Conservation (phyloP, 495 filamentous ascomycete species). For the Xylaria grammica region DNA sequence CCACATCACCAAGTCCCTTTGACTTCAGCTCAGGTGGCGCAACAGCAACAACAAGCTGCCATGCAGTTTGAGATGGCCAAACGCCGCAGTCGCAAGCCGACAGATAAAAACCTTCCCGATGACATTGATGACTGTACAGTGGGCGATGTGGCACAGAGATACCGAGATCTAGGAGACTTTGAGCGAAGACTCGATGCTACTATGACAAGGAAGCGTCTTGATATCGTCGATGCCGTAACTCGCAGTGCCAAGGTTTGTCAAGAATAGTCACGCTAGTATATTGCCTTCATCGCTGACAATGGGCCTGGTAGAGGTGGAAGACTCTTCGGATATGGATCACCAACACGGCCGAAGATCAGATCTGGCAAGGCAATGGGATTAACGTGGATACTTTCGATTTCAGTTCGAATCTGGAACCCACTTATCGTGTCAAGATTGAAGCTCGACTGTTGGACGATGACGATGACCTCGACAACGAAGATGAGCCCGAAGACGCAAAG, state of each 20-base stretch:
- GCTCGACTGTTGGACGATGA: slow-evolving; percentile 84
- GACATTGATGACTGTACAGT: slow-evolving; percentile 80
- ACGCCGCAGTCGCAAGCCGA: slow-evolving; percentile 82
- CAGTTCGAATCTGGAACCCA: slow-evolving; percentile 66
- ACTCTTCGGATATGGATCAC: slow-evolving; percentile 93
- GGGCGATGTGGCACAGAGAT: slow-evolving; percentile 81
- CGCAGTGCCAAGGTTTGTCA: slow-evolving; percentile 71
- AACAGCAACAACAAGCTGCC: slow-evolving; percentile 60
- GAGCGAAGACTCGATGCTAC: slow-evolving; percentile 90
- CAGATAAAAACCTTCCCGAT: slow-evolving; percentile 92
- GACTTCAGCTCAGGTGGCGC: slow-evolving; percentile 57
- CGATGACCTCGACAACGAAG: slow-evolving; percentile 61
- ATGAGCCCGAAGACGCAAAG: slow-evolving; percentile 59
- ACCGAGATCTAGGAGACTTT: slow-evolving; percentile 80
- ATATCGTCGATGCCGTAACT: slow-evolving; percentile 83
- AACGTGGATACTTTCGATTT: slow-evolving; percentile 78
- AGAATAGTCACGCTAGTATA: background rate
- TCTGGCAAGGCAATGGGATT: slow-evolving; percentile 78
- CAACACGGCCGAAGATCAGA: slow-evolving; percentile 93
- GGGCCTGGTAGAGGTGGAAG: slow-evolving; percentile 63
- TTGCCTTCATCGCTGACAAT: slow-evolving; percentile 16
- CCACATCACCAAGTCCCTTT: slow-evolving; percentile 53
- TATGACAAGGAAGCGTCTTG: slow-evolving; percentile 92
- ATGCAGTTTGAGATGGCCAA: slow-evolving; percentile 70
- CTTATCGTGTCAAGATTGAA: slow-evolving; percentile 91